A percentile compares a stretch with the other conserved stretches of the same genome.
Evolutionary conservation across 257 asterid genomes (phyloP).

Genomic region (Henckelia pumila): DNA sequence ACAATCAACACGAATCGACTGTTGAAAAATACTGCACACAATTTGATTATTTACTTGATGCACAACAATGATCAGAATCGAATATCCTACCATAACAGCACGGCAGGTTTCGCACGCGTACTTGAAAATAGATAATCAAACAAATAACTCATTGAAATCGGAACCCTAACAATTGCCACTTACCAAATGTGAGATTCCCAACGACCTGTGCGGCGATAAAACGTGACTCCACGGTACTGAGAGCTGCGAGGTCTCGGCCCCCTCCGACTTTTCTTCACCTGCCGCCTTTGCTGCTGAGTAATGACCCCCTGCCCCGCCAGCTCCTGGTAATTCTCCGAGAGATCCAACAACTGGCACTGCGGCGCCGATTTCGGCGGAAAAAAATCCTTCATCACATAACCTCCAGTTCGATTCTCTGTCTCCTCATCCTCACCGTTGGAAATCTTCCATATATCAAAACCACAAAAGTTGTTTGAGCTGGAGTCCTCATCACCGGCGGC

Average conservation of each 20-base stretch:
- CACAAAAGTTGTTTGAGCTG: constrained; percentile 40
- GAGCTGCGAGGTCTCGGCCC: constrained; percentile 98
- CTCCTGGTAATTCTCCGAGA: constrained; percentile 40
- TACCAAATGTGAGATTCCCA: constrained; percentile 99
- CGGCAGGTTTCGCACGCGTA: background rate
- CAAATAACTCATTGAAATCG: too few species aligned
- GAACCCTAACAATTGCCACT: background rate
- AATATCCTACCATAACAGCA: constrained; percentile 14
- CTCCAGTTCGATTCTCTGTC: constrained; percentile 41
- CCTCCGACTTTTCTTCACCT: constrained; percentile 80
- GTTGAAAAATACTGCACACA: background rate
- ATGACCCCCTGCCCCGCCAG: constrained; percentile 39
- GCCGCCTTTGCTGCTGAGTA: constrained; percentile 45
- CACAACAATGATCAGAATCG: constrained; percentile 15
- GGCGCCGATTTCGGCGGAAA: constrained; percentile 41
- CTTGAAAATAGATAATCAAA: background rate
- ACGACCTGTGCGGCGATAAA: constrained; percentile 94
- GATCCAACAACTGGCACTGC: constrained; percentile 44
- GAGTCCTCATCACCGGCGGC: constrained; percentile 76
- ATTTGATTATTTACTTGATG: background rate
- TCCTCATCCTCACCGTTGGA: constrained; percentile 41
- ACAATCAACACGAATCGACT: background rate
- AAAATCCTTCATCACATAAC: constrained; percentile 61
- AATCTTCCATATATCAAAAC: constrained; percentile 67
- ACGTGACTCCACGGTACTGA: constrained; percentile 97